Conservation (phyloP, 2,329 filamentous ascomycete genomes). For the Ceratocystiopsis brevicomis region DNA sequence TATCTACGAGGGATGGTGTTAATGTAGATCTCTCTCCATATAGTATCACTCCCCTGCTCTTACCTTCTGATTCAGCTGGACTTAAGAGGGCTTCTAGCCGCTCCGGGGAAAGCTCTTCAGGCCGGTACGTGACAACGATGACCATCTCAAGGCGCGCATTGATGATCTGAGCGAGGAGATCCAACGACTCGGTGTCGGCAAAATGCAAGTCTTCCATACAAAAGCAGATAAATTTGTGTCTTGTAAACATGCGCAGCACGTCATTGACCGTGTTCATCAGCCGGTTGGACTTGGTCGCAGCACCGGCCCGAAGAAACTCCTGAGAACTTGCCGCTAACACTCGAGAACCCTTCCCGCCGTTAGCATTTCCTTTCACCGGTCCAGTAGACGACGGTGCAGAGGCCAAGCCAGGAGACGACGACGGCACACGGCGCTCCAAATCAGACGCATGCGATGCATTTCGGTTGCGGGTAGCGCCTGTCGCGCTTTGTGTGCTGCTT, state of each 20-base stretch:
- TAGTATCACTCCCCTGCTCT: no score
- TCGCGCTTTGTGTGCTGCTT: no score
- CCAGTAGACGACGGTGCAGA: constrained; percentile 14
- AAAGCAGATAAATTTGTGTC: constrained; percentile 74
- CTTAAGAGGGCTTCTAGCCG: constrained; percentile 35
- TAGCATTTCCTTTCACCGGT: no score
- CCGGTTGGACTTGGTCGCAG: constrained; percentile 46
- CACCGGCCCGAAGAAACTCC: constrained; percentile 39
- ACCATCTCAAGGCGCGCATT: constrained; percentile 62
- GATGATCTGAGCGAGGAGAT: constrained; percentile 67
- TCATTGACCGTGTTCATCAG: constrained; percentile 81
- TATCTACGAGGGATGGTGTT: constrained; percentile 15
- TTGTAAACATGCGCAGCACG: constrained; percentile 61
- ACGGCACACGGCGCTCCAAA: constrained; percentile 14
- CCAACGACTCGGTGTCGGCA: constrained; percentile 71
- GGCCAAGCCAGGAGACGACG: constrained; percentile 18
- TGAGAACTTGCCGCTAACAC: constrained; percentile 20
- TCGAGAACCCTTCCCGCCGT: no score
- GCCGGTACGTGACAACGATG: constrained; percentile 57
- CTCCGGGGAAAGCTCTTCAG: constrained; percentile 42
- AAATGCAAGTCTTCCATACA: constrained; percentile 81
- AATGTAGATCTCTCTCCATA: no score
- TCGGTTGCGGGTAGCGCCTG: constrained; percentile 13
- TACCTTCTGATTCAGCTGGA: constrained; percentile 34
- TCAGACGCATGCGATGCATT: constrained; percentile 7